Percentiles rank a stretch among this genome's conserved stretches.
Evolutionary conservation across 306 rosid species (phyloP).

Genomic region (Quercus parvula): DNA sequence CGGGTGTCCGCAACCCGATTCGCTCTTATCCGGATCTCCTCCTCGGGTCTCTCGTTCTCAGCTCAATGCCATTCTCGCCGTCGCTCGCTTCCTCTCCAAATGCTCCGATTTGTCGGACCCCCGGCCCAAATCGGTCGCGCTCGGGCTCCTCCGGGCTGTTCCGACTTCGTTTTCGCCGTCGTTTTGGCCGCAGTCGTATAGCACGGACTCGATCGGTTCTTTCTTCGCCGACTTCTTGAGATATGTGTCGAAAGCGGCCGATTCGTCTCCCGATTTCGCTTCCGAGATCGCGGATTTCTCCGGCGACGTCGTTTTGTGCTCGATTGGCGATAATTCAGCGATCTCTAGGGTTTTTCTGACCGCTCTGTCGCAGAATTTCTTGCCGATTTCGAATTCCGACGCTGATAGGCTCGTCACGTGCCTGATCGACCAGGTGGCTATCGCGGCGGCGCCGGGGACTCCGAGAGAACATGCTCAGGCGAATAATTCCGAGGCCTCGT

Average conservation of each 20-base stretch:
- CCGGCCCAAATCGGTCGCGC: slow-evolving; percentile 61
- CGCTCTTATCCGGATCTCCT: slow-evolving; percentile 64
- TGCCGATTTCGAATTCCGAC: slow-evolving; percentile 61
- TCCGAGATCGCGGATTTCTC: slow-evolving; percentile 52
- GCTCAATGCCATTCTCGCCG: slow-evolving; percentile 90
- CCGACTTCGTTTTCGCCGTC: slow-evolving; percentile 61
- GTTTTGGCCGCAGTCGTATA: slow-evolving; percentile 84
- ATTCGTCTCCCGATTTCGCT: slow-evolving; percentile 65
- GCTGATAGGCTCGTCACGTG: slow-evolving; percentile 51
- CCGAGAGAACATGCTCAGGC: slow-evolving; percentile 40
- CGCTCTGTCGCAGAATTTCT: slow-evolving; percentile 61
- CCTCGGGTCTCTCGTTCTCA: slow-evolving; percentile 80
- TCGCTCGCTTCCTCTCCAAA: slow-evolving; percentile 74
- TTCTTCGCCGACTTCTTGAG: slow-evolving; percentile 62
- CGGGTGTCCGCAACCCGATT: slow-evolving; percentile 75
- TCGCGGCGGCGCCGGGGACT: slow-evolving; percentile 36
- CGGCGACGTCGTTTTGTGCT: slow-evolving; percentile 55
- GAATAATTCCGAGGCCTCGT: slow-evolving; percentile 48
- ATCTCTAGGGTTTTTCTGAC: slow-evolving; percentile 65
- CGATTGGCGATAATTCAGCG: slow-evolving; percentile 51
- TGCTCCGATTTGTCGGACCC: slow-evolving; percentile 65
- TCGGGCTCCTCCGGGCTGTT: slow-evolving; percentile 73
- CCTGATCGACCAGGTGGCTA: slow-evolving; percentile 59
- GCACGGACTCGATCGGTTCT: slow-evolving; percentile 48
- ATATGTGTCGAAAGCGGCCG: slow-evolving; percentile 53